phyloP scores from a whole-genome alignment of 441 rosid genomes.

The Biscutella laevigata region DNA sequence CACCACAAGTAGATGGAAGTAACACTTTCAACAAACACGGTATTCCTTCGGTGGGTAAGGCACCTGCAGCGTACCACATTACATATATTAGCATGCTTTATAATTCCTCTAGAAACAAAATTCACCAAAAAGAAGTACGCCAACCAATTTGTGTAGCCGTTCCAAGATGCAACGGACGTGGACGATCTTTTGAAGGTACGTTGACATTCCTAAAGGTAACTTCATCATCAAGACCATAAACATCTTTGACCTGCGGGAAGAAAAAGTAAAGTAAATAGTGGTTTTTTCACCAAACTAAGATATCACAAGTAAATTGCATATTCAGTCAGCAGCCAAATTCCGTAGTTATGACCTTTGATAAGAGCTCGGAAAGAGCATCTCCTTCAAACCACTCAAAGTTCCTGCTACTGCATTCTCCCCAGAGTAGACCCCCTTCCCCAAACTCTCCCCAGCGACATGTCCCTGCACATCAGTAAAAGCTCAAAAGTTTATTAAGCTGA shows the following conservation, averaged over 20 bases:
- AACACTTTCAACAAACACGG: constrained; percentile 90
- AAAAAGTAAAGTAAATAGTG: not conserved
- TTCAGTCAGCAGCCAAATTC: constrained; percentile 9
- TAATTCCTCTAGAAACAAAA: constrained; percentile 3
- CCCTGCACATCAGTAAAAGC: constrained; percentile 38
- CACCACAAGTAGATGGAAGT: constrained; percentile 80
- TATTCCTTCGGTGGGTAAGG: constrained; percentile 90
- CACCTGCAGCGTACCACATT: constrained; percentile 44
- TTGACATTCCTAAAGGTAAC: constrained; percentile 71
- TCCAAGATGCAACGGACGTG: constrained; percentile 77
- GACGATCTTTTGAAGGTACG: constrained; percentile 69
- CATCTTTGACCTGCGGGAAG: constrained; percentile 63
- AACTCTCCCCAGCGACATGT: constrained; percentile 94
- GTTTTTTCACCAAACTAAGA: not conserved
- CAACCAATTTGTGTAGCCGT: constrained; percentile 95
- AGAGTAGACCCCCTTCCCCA: constrained; percentile 89
- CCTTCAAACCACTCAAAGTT: constrained; percentile 95
- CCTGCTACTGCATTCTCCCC: constrained; percentile 86
- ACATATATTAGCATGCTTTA: constrained; percentile 2
- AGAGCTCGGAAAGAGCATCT: constrained; percentile 52
- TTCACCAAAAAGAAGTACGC: constrained; percentile 23
- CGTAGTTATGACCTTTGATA: constrained; percentile 38
- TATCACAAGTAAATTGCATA: constrained; percentile 7
- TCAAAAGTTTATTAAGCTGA: not conserved
- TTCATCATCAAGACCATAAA: constrained; percentile 77